Conservation (phyloP, 148 eudicot genomes). For the Vaccinium vitisidaea region DNA sequence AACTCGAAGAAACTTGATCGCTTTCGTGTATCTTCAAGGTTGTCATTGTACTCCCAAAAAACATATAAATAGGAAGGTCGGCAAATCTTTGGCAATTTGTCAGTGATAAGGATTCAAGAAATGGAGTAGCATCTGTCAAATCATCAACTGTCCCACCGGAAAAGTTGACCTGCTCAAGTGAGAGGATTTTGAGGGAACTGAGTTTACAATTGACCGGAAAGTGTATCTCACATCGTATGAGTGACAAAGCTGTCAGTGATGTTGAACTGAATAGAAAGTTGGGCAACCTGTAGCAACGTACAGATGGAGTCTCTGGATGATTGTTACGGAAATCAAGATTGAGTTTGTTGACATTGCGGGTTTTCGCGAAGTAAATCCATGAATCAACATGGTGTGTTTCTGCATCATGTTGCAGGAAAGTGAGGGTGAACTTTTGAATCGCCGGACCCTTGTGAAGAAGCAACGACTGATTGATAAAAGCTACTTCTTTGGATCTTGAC, state of each 20-base stretch:
- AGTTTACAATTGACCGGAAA: not conserved
- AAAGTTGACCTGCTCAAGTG: not conserved
- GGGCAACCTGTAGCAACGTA: not conserved
- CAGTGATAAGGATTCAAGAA: conserved; percentile 7
- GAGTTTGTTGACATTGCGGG: not conserved
- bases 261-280: not conserved
- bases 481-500: not conserved
- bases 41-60: not conserved
- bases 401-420: not conserved
- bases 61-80: too few species aligned
- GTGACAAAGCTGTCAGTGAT: not conserved
- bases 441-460: not conserved
- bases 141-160: not conserved
- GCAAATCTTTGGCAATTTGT: not conserved
- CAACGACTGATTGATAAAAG: not conserved
- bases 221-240: not conserved
- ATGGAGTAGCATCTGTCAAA: conserved; percentile 1
- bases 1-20: not conserved
- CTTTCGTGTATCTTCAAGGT: not conserved
- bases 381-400: not conserved
- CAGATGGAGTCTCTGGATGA: not conserved
- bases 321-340: not conserved
- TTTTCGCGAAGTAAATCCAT: conserved; percentile 3
- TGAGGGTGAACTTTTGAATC: not conserved
- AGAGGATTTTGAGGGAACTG: not conserved